Evolutionary conservation across 805 yeast genomes (phyloP), one percentile per base, ranked within the genome.

Genomic region (Candida maesae): DNA sequence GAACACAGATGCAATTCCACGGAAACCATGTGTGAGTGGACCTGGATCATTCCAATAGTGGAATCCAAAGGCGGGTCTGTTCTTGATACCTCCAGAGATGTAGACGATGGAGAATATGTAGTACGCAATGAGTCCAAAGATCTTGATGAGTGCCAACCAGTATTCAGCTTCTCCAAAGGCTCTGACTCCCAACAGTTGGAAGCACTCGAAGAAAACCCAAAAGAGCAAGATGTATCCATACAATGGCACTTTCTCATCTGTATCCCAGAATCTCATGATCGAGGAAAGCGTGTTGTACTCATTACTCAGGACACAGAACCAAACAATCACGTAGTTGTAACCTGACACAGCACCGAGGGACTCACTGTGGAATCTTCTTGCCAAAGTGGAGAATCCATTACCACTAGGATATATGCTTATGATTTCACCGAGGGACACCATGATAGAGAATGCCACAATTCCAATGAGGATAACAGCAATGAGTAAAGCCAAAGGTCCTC

Each of bases 81-180:
- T 54, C 23, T 56, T 55, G 24, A 64, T 53, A 26, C 70, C 70
- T 27, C 81, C 81, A 14, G 65, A 59, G 2, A 67, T 67, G 44
- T 58, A 66, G 29, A 66, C 51, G 12, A 76, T 71, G 26, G 78
- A 64, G 49, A 76, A 76, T 14, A 76, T 47, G 58, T 75, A 76
- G 42, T 68, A 76, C 13, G 76, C 74, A 21, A 70, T 48, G 15
- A 76, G 53, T 4, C 78, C 78, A 19, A 67, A 58, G 14, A 76
- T 58, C 56, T 77, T 77, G 39, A 70, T 48, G 44, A 74, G 62
- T 0, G 80, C 80, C 15, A 77, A 52, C 68, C 78, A 66, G 48
- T 67, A 77, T 51, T 77, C 83, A 13, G 72, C 69, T 51, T 77
- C 82, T 16, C 83, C 83, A 57, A 73, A 77, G 14, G 71, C 70